phyloP scores from a whole-genome alignment of 1,139 yeast genomes.

The Suhomyces maxii region DNA sequence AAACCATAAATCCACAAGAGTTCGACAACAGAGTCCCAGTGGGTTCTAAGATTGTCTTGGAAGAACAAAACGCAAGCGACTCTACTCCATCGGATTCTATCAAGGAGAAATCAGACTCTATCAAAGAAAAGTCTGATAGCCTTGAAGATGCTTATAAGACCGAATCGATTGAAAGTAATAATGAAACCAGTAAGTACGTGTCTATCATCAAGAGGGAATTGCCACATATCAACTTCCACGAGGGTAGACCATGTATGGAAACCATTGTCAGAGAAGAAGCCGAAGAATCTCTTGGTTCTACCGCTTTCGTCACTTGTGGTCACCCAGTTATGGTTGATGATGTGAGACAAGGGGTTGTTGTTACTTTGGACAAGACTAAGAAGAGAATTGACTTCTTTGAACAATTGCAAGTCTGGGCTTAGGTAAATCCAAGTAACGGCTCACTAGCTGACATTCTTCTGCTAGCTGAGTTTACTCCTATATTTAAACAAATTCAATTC shows the following conservation, averaged over 20 bases:
- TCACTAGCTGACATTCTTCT: too few species aligned
- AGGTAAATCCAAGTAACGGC: background rate
- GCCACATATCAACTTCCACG: slow-evolving; percentile 26
- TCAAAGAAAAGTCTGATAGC: slow-evolving; percentile 10
- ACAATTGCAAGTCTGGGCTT: slow-evolving; percentile 41
- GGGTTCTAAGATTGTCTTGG: background rate
- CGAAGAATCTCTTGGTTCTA: slow-evolving; percentile 31
- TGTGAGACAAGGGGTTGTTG: slow-evolving; percentile 38
- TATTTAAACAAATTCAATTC: too few species aligned
- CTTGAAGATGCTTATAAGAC: slow-evolving; percentile 1
- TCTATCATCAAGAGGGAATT: slow-evolving; percentile 22
- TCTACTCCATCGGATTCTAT: slow-evolving; percentile 2
- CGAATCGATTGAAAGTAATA: slow-evolving; percentile 1
- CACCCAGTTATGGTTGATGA: slow-evolving; percentile 55
- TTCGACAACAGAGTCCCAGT: slow-evolving; percentile 17
- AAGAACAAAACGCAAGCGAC: slow-evolving; percentile 3
- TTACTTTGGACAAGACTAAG: slow-evolving; percentile 23
- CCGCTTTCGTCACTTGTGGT: slow-evolving; percentile 53
- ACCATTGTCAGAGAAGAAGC: slow-evolving; percentile 28
- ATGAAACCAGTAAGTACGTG: slow-evolving; percentile 2
- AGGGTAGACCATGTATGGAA: slow-evolving; percentile 36
- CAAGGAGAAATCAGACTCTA: slow-evolving; percentile 7
- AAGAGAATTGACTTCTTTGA: slow-evolving; percentile 51
- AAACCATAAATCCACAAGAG: slow-evolving; percentile 18
- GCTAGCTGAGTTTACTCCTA: too few species aligned